Conservation (phyloP, 1,284 basidiomycete species). For the Boletellus deceptivus region DNA sequence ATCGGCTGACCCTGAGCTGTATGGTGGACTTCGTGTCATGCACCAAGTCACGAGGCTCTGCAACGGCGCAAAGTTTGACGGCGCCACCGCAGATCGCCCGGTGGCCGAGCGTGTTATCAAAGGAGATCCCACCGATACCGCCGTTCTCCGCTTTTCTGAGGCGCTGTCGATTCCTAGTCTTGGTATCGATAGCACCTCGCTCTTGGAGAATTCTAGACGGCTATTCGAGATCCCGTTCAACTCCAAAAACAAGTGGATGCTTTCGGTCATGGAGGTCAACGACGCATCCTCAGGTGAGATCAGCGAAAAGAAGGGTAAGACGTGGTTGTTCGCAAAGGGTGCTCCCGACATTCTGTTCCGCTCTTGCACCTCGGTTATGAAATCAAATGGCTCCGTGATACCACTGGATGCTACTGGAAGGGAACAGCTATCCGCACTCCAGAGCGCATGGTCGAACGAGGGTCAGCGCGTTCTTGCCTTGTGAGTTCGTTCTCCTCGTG, state of each 20-base stretch:
- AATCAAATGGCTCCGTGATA: conserved; percentile 35
- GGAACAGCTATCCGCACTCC: conserved; percentile 36
- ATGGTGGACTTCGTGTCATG: conserved; percentile 30
- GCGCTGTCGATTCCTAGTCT: conserved; percentile 32
- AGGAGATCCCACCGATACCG: conserved; percentile 65
- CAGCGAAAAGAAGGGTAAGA: conserved; percentile 16
- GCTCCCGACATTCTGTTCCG: conserved; percentile 59
- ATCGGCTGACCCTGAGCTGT: conserved; percentile 9
- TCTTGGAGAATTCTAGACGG: conserved; percentile 32
- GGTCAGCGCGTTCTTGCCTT: conserved; percentile 64
- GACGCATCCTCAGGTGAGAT: conserved; percentile 7
- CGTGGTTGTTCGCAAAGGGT: conserved; percentile 51
- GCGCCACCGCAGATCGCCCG: conserved; percentile 33
- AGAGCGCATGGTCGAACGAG: conserved; percentile 52
- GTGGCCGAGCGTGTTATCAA: conserved; percentile 47
- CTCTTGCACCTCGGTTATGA: conserved; percentile 42
- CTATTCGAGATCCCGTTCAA: conserved; percentile 56
- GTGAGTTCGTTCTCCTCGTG: conserved; percentile 17
- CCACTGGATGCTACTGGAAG: conserved; percentile 34
- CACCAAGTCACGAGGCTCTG: conserved; percentile 54
- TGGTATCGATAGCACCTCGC: conserved; percentile 19
- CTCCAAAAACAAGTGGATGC: conserved; percentile 69
- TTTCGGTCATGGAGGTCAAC: conserved; percentile 37
- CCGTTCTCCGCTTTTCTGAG: conserved; percentile 61
- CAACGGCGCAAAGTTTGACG: conserved; percentile 60